These are phyloP conservation scores for Beta vulgaris DNA, from an alignment of 148 eudicot genomes.

Conservation along the genomic window DNA sequence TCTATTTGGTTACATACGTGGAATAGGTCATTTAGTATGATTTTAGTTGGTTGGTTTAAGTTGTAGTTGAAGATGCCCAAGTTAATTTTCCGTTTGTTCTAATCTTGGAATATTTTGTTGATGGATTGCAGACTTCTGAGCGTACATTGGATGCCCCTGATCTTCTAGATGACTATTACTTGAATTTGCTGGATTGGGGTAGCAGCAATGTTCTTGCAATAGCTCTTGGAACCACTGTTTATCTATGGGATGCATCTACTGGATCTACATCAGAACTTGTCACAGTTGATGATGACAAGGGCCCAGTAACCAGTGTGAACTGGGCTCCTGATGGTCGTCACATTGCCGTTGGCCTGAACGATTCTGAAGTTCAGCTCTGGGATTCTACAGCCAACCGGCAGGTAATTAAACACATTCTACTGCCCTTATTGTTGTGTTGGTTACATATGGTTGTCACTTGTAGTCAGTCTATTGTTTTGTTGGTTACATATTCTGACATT, in stretches of 20 bases:
- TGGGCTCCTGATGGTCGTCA: constrained; percentile 98
- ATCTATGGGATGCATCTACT: constrained; percentile 86
- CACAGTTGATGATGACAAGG: constrained; percentile 72
- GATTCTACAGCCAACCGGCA: constrained; percentile 70
- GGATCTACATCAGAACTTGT: constrained; percentile 80
- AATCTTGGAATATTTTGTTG: neutral
- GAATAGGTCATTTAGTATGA: too few species aligned
- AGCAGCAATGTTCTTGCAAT: constrained; percentile 82
- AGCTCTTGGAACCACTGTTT: constrained; percentile 86
- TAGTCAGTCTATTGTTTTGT: neutral
- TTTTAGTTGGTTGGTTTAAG: neutral
- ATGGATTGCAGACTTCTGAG: constrained; percentile 64
- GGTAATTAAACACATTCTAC: constrained; percentile 41
- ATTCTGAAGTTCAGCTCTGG: constrained; percentile 92
- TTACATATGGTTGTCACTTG: too few species aligned
- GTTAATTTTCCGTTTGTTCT: neutral
- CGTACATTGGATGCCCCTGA: constrained; percentile 93
- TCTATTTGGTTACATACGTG: too few species aligned
- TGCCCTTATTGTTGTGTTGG: neutral
- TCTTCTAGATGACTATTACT: constrained; percentile 78
- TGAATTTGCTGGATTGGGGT: constrained; percentile 93
- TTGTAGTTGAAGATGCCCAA: neutral
- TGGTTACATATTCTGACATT: constrained; percentile 1
- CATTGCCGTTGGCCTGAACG: constrained; percentile 80
- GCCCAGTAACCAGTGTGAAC: constrained; percentile 92